A percentile compares a stretch with the other conserved stretches of the same genome.
These are phyloP conservation scores for Trichophyton schoenleinii DNA, from an alignment of 2,329 filamentous ascomycete genomes.

Conservation along the genomic window DNA sequence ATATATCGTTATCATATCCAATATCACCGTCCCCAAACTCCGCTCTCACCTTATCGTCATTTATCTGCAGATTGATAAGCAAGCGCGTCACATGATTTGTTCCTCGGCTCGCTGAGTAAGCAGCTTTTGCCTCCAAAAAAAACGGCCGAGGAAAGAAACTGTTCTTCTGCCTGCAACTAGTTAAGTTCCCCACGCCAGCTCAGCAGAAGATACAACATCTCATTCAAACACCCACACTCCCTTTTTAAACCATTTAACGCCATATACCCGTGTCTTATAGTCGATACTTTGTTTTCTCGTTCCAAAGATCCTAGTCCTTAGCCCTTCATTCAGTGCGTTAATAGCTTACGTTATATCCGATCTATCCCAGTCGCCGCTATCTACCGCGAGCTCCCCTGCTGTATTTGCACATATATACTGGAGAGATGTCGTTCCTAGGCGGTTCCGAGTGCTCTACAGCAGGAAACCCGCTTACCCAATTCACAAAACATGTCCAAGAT, in stretches of 20 bases:
- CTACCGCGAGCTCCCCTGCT: neutral
- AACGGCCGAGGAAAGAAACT: neutral
- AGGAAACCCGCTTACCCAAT: constrained; percentile 90
- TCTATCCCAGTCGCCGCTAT: neutral
- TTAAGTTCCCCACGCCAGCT: neutral
- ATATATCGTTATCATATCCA: neutral
- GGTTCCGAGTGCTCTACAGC: constrained; percentile 94
- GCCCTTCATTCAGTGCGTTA: neutral
- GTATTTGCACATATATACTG: neutral
- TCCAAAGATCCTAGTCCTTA: neutral
- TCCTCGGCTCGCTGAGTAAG: constrained; percentile 1
- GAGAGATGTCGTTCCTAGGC: constrained; percentile 80
- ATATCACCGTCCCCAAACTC: neutral
- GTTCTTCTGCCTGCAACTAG: neutral
- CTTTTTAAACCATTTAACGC: neutral
- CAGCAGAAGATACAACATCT: neutral
- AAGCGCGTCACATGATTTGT: neutral
- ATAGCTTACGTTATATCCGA: neutral
- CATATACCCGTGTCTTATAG: neutral
- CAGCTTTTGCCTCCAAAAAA: neutral
- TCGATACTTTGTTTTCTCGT: neutral
- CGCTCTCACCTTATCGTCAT: neutral
- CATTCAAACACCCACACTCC: neutral
- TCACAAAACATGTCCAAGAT: constrained; percentile 92
- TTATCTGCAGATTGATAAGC: neutral